Percentiles rank a stretch among this genome's conserved stretches.
Evolutionary conservation across 1,284 basidiomycete species (phyloP).

Genomic region (Lentinula novae-zelandiae): DNA sequence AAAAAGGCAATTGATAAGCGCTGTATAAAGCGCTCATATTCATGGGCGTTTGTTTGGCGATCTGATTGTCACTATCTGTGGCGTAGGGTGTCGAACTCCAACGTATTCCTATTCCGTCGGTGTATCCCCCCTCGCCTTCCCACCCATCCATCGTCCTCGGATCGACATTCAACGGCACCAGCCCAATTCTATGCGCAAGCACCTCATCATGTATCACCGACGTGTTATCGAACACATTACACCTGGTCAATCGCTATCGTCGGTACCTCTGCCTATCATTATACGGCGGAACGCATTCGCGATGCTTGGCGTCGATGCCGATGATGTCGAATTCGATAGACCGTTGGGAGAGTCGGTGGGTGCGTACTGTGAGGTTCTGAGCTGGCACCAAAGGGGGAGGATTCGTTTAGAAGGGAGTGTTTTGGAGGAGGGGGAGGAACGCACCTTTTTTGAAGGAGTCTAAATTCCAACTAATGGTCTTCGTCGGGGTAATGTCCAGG

Average conservation of each 20-base stretch:
- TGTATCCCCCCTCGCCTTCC: constrained; percentile 23
- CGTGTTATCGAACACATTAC: constrained; percentile 95
- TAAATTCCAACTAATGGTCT: constrained; percentile 80
- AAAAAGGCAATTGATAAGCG: too few species aligned
- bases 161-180: constrained; percentile 88
- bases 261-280: constrained; percentile 93
- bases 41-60: too few species aligned
- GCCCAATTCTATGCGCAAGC: constrained; percentile 85
- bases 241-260: constrained; percentile 92
- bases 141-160: constrained; percentile 61
- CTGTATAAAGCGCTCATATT: too few species aligned
- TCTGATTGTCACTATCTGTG: too few species aligned
- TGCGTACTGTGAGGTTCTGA: constrained; percentile 71
- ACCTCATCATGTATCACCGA: constrained; percentile 95
- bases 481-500: constrained; percentile 85
- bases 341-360: constrained; percentile 76
- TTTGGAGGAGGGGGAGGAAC: too few species aligned
- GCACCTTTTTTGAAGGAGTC: constrained; percentile 71
- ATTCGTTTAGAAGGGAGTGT: too few species aligned
- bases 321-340: constrained; percentile 94
- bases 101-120: constrained; percentile 80
- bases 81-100: too few species aligned
- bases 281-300: constrained; percentile 94
- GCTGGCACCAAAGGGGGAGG: constrained; percentile 22
- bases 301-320: constrained; percentile 93